Evolutionary conservation across 345 rosid genomes (phyloP).

Genomic region (Pistacia vera): DNA sequence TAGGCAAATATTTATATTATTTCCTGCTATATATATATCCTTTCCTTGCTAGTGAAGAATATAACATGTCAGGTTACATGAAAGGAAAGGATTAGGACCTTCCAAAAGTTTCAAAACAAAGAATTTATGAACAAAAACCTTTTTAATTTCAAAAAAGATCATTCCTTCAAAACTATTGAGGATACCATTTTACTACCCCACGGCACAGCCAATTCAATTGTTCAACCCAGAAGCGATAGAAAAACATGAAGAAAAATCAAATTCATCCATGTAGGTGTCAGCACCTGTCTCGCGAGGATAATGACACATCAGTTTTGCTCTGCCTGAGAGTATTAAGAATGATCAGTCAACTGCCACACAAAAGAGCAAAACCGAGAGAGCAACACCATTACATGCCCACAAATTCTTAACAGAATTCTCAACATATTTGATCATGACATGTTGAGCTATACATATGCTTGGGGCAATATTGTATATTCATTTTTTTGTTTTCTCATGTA

Average conservation of each 20-base stretch:
- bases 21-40: no score
- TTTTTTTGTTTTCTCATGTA: no score
- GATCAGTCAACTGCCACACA: no score
- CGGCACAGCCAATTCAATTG: neutral
- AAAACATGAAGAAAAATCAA: neutral
- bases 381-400: no score
- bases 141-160: slow-evolving; percentile 3
- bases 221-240: neutral
- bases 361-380: no score
- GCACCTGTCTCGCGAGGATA: neutral
- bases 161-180: neutral
- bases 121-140: neutral
- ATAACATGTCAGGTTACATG: neutral
- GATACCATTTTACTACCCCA: neutral
- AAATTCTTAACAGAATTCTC: no score
- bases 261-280: slow-evolving; percentile 5
- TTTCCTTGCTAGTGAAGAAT: neutral
- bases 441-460: no score
- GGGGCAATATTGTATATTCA: no score
- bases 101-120: neutral
- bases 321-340: no score
- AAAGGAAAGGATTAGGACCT: neutral
- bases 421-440: no score
- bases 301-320: no score
- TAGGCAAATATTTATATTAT: neutral